Conservation (phyloP, 2,329 filamentous ascomycete genomes). For the Botrytis porri region DNA sequence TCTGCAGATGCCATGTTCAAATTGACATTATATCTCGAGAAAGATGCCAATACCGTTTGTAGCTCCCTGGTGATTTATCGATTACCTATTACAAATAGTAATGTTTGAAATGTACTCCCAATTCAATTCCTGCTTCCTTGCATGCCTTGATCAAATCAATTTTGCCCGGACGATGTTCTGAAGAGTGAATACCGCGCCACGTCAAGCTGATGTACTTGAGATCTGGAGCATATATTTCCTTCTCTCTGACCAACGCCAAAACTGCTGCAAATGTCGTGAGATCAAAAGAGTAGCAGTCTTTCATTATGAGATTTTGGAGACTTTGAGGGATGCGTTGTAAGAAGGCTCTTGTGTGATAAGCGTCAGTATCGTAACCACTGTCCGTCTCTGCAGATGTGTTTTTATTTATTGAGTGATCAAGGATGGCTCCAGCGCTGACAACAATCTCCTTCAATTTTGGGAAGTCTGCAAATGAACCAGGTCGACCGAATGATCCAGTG, state of each 20-base stretch:
- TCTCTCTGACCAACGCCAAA: not conserved
- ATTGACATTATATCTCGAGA: no score
- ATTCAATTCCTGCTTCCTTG: not conserved
- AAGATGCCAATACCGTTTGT: not conserved
- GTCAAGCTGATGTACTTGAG: not conserved
- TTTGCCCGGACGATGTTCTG: not conserved
- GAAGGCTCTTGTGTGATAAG: not conserved
- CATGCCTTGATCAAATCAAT: not conserved
- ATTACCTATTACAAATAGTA: not conserved
- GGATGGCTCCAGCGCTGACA: not conserved
- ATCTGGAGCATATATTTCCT: conserved; percentile 1
- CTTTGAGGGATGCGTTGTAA: conserved; percentile 1
- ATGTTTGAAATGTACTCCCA: not conserved
- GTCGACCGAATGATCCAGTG: not conserved
- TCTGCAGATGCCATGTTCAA: not conserved
- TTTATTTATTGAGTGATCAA: not conserved
- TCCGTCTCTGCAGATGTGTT: no score
- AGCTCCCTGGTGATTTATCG: no score
- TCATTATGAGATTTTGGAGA: not conserved
- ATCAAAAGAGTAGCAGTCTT: not conserved
- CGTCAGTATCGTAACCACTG: not conserved
- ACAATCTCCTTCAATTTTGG: not conserved
- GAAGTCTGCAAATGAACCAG: not conserved
- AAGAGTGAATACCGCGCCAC: not conserved
- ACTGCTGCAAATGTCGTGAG: not conserved